Base-by-base conservation (phyloP, 2,329 filamentous ascomycete genomes). In the Tolypocladium inflatum region DNA sequence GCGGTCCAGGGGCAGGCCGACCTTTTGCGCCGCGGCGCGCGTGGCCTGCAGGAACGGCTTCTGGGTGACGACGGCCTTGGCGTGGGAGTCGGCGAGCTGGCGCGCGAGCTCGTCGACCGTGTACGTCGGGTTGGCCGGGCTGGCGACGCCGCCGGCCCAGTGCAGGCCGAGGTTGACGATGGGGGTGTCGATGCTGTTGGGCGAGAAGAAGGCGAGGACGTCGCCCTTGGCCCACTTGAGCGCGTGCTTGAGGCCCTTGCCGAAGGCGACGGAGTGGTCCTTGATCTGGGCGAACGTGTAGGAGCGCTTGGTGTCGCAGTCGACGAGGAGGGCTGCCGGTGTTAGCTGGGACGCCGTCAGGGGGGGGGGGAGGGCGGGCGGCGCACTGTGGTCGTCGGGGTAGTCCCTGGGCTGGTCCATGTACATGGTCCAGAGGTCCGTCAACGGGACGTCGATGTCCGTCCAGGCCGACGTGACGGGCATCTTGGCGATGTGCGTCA, bases 111-210 rank as follows among this genome's bases (percentile, higher is more conserved):
- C 93, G 11, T 90, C 84, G 15, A 82, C 83, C 0, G 89, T 96
- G 73, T 96, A 96, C 4, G 86, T 85, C 23, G 92, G 91, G 68
- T 97, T 97, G 3, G 90, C 91, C 0, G 92, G 91, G n/a, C 87
- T 91, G 13, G 90, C 75, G 55, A 90, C 77, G 37, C 89, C 91
- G 52, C 91, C 92, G 0, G 90, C 88, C 89, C 90, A 97, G 63
- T 88, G 84, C 11, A 84, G 80, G 35, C 91, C 92, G 78, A 90
- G 90, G 71, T 84, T 90, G 53, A 91, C 73, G 3, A 87, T 78
- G 0, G 90, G 87, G 0, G 87, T 90, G 71, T 97, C 92, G 68
- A 97, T 88, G 70, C 81, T 86, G 71, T 97, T 97, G 35, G 91
- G 89, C 4, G 90, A 87, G 77, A 88, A 96, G 57, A 96, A 78